Evolutionary conservation across 345 rosid genomes (phyloP).

Genomic region (Hirschfeldia incana): DNA sequence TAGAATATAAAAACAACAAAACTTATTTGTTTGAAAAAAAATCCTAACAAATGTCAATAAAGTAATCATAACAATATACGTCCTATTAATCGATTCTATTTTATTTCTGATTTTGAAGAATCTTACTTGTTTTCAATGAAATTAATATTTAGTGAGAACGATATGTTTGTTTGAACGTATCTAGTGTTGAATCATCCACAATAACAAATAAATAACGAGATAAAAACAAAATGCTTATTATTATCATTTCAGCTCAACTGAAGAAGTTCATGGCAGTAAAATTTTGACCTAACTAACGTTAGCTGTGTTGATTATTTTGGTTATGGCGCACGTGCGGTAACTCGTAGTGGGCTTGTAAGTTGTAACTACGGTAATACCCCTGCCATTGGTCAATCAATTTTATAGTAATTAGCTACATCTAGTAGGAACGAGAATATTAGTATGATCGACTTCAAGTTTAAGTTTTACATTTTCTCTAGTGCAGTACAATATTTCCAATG

Average conservation of each 20-base stretch:
- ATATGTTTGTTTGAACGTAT: constrained; percentile 2
- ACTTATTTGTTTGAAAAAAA: not conserved
- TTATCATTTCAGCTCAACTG: not conserved
- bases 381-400: not conserved
- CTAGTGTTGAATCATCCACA: not conserved
- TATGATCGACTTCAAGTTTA: not conserved
- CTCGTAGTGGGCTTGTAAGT: not conserved
- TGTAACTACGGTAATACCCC: constrained; percentile 8
- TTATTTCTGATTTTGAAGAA: not conserved
- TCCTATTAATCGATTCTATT: not conserved
- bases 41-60: not conserved
- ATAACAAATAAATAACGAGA: not conserved
- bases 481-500: not conserved
- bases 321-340: constrained; percentile 25
- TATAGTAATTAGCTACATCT: not conserved
- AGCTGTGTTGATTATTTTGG: constrained; percentile 4
- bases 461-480: not conserved
- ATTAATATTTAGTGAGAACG: constrained; percentile 3
- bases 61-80: too few species aligned
- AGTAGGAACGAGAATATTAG: not conserved
- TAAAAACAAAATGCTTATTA: not conserved
- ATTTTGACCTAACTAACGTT: constrained; percentile 13
- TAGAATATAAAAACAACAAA: not conserved
- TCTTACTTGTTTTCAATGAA: not conserved
- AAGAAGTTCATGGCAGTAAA: constrained; percentile 6